Conservation (phyloP, 1,284 basidiomycete genomes). For the Irpex rosettiformis region DNA sequence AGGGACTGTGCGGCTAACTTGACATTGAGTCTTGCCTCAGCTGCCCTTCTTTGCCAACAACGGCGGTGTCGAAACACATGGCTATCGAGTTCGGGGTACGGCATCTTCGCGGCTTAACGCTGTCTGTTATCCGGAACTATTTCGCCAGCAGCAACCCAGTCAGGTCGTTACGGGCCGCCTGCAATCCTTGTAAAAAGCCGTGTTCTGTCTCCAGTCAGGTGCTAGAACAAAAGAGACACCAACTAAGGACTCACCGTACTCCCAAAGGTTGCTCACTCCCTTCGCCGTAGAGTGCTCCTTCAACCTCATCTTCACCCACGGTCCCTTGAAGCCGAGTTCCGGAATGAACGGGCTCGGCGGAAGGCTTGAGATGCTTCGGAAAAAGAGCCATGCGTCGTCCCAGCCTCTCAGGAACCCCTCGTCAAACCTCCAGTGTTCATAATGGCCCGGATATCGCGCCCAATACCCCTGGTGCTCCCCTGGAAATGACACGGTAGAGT, state of each 20-base stretch:
- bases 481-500: slow-evolving; percentile 21
- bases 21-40: not conserved
- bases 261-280: slow-evolving; percentile 51
- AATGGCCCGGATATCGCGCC: slow-evolving; percentile 45
- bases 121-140: not conserved
- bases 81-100: not conserved
- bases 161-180: slow-evolving; percentile 33
- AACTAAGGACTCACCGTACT: slow-evolving; percentile 45
- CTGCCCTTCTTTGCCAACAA: not conserved
- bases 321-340: slow-evolving; percentile 61
- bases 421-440: slow-evolving; percentile 67
- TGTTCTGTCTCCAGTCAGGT: slow-evolving; percentile 35
- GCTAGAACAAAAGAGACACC: not conserved
- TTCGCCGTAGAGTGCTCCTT: slow-evolving; percentile 41
- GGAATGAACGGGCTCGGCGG: slow-evolving; percentile 29
- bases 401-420: slow-evolving; percentile 68
- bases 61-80: slow-evolving; percentile 1
- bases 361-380: slow-evolving; percentile 25
- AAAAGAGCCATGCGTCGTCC: slow-evolving; percentile 66
- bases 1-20: not conserved
- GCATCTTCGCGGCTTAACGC: not conserved
- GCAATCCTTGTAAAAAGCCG: slow-evolving; percentile 49
- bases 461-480: slow-evolving; percentile 59
- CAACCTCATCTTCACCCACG: slow-evolving; percentile 51
- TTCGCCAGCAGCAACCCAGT: not conserved